phyloP scores from a whole-genome alignment of 2,329 filamentous ascomycete genomes.

The Fusarium tricinctum region DNA sequence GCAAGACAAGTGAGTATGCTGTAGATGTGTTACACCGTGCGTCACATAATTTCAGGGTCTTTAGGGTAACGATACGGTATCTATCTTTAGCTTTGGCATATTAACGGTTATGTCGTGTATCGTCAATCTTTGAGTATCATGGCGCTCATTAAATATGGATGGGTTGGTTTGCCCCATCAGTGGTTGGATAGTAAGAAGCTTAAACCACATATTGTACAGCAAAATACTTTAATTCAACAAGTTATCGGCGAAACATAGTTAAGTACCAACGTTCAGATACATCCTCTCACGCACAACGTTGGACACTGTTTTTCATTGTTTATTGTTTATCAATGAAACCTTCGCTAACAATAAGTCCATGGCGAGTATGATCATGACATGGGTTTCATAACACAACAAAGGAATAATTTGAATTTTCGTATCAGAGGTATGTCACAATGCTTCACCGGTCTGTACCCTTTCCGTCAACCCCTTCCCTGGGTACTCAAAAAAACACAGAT shows the following conservation, averaged over 20 bases:
- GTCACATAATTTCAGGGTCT: background rate
- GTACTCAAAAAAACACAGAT: slow-evolving; percentile 40
- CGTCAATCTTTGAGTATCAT: no score
- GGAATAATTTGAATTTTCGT: slow-evolving; percentile 28
- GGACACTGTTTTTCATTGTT: background rate
- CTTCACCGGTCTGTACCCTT: slow-evolving; percentile 34
- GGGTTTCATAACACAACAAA: slow-evolving; percentile 18
- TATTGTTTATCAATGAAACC: background rate
- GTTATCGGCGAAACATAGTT: no score
- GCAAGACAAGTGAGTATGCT: background rate
- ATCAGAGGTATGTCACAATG: slow-evolving; percentile 32
- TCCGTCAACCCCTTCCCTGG: slow-evolving; percentile 13
- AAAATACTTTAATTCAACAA: no score
- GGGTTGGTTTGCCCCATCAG: no score
- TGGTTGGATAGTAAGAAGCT: no score
- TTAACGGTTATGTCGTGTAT: no score
- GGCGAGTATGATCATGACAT: background rate
- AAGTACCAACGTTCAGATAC: no score
- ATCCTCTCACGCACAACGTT: background rate
- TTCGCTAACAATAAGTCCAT: background rate
- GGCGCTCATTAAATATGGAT: no score
- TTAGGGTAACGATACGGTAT: no score
- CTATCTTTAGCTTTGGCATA: no score
- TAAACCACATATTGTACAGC: no score
- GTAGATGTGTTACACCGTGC: background rate